Percentiles rank a stretch among this genome's conserved stretches.
Conservation (phyloP, 1,284 basidiomycete genomes). For the Mycosarcoma mackinlayi region DNA sequence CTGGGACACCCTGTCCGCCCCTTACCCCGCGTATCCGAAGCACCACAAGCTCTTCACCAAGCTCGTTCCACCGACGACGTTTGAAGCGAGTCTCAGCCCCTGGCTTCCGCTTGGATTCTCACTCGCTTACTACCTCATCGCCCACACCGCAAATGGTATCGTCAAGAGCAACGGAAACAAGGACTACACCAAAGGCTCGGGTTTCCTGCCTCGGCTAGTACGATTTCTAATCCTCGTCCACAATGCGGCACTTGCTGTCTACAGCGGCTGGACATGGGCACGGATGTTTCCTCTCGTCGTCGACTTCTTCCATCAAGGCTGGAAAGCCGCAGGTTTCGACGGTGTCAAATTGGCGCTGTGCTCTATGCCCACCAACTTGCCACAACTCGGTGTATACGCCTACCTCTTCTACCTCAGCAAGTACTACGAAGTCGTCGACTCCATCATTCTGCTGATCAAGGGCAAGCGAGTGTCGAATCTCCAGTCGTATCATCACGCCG, state of each 20-base stretch:
- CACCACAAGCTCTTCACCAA: slow-evolving; percentile 20
- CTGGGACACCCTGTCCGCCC: slow-evolving; percentile 23
- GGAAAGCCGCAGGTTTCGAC: slow-evolving; percentile 38
- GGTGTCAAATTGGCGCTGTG: slow-evolving; percentile 67
- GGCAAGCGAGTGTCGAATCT: slow-evolving; percentile 66
- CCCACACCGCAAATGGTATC: slow-evolving; percentile 47
- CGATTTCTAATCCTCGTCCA: slow-evolving; percentile 51
- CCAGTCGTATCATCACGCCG: slow-evolving; percentile 65
- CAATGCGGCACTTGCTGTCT: slow-evolving; percentile 56
- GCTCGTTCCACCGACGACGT: slow-evolving; percentile 16
- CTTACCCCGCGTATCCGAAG: slow-evolving; percentile 41
- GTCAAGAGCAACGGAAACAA: slow-evolving; percentile 27
- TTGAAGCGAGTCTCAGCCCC: slow-evolving; percentile 33
- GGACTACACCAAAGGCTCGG: slow-evolving; percentile 47
- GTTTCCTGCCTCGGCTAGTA: slow-evolving; percentile 17
- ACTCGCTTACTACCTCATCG: slow-evolving; percentile 55
- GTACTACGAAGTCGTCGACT: slow-evolving; percentile 65
- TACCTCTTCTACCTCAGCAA: slow-evolving; percentile 68
- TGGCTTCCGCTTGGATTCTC: slow-evolving; percentile 49
- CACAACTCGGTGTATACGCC: slow-evolving; percentile 58
- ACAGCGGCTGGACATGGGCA: slow-evolving; percentile 54
- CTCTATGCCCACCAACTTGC: slow-evolving; percentile 62
- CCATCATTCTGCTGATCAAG: slow-evolving; percentile 67
- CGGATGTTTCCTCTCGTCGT: slow-evolving; percentile 49
- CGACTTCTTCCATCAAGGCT: slow-evolving; percentile 56